Base-by-base conservation (phyloP, 2,329 filamentous ascomycete genomes). In the Ramichloridium luteum region DNA sequence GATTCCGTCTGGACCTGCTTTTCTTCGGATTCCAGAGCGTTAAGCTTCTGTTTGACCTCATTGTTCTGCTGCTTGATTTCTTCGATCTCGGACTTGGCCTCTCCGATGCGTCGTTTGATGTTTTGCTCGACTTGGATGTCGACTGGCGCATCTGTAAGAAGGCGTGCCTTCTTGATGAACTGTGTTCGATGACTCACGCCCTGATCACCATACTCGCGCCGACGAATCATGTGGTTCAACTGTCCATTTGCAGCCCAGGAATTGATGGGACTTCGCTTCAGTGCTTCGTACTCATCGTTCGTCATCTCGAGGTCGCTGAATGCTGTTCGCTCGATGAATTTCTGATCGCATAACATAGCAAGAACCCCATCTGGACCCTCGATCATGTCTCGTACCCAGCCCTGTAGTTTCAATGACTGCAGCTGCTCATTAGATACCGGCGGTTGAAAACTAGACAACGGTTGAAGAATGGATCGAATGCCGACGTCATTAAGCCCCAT, bases 261-360 rank as follows among this genome's bases (percentile, higher is more conserved):
- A 25, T 58, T 65, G 31, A 94, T 65, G 10, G 67, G 60, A 29
- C 64, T 68, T 12, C 32, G 30, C 29, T 46, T 37, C 18, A 93
- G 61, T n/a, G 56, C 59, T n/a, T 78, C 64, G 47, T 77, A 83
- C 44, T 84, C 75, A 23, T 70, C 64, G 17, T 81, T 70, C 2
- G 56, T 70, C 18, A 86, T 72, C 6, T 82, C 73, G 4, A 54
- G 55, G 10, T 75, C 60, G 11, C 71, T 65, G 27, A 88, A 68
- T 1, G 74, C 83, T 4, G 77, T 77, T 15, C 64, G 61, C 46
- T 93, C 74, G 5, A 94, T 56, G 32, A 62, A 68, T 36, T 69
- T 72, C 44, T 81, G 77, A 9, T 74, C 70, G 55, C 85, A 94
- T 13, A 98, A 70, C 80, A 93, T 90, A 5, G 83, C 79, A 18